Conservation (phyloP, 768 basidiomycete genomes). For the Inosperma sp. region DNA sequence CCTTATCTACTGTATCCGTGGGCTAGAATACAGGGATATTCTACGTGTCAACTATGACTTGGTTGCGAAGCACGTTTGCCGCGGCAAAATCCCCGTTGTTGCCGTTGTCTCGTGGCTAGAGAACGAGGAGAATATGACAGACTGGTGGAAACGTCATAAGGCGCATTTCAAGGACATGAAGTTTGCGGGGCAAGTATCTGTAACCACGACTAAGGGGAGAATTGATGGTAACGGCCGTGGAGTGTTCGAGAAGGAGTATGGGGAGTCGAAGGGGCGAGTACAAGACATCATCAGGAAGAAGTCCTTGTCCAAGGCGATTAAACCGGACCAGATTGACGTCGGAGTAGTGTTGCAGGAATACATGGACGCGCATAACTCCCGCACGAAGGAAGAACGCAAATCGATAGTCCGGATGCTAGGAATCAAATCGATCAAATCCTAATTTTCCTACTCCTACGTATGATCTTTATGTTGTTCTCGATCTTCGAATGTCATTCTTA, state of each 20-base stretch:
- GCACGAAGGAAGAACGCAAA: too few species aligned
- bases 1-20: not conserved
- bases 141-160: not conserved
- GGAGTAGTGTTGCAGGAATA: too few species aligned
- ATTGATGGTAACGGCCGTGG: not conserved
- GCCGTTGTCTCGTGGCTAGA: not conserved
- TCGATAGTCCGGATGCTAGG: too few species aligned
- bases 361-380: too few species aligned
- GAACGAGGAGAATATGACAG: too few species aligned
- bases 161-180: not conserved
- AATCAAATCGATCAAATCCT: too few species aligned
- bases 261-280: not conserved
- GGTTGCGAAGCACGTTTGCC: not conserved
- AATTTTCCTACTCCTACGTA: too few species aligned
- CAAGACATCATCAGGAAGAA: too few species aligned
- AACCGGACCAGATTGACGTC: too few species aligned
- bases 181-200: not conserved
- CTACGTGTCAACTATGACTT: not conserved
- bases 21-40: not conserved
- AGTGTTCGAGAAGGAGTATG: not conserved
- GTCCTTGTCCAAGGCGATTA: not conserved
- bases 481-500: too few species aligned
- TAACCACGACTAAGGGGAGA: not conserved
- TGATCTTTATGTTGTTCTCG: too few species aligned
- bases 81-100: not conserved